Base-by-base conservation (phyloP, 176 grass and related monocot species). In the Oryza australiensis region DNA sequence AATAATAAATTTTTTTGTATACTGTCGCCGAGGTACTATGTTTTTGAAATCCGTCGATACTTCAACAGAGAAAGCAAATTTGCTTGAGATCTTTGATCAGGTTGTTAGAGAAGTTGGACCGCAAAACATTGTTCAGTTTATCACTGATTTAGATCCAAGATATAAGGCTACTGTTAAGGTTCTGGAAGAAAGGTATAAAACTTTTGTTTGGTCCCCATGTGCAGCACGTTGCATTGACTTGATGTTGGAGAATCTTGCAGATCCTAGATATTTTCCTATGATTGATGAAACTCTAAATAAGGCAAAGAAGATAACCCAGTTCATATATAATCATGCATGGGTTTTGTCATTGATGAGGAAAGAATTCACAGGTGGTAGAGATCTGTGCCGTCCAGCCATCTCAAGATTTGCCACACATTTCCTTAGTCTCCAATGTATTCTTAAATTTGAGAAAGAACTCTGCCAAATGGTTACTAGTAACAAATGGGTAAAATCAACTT, bases 1-100 rank as follows among this genome's bases (percentile, higher is more conserved):
- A 35, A 80, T 92, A 49, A 89, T 86, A 66, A 92, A 86, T 48
- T 91, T 91, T 73, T 75, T 88, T 85, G 76, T 85, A 33, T 82
- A 67, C 60, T 91, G 76, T 26, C 77, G 71, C 64, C 67, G 72
- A 9, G 86, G 86, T 33, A 85, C 72, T 66, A 88, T 82, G 30
- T 91, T 88, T 79, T 66, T 92, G 29, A 92, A 92, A 81, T 92
- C 90, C 0, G n/a, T 89, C 69, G 74, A 92, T 86, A 87, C 66
- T 42, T 86, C 78, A 38, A 75, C 84, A 70, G 84, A 78, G 40
- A 86, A 55, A 69, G 26, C 63, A 81, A 18, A 69, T 68, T 88
- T 89, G 53, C 45, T 92, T 62, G 86, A 43, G 37, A 83, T 92
- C 66, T 92, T 92, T 80, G 90, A 89, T 82, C 74, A 92, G 59